These are phyloP conservation scores for Ogataea parapolymorpha DNA, from an alignment of 805 yeast genomes.

Conservation along the genomic window DNA sequence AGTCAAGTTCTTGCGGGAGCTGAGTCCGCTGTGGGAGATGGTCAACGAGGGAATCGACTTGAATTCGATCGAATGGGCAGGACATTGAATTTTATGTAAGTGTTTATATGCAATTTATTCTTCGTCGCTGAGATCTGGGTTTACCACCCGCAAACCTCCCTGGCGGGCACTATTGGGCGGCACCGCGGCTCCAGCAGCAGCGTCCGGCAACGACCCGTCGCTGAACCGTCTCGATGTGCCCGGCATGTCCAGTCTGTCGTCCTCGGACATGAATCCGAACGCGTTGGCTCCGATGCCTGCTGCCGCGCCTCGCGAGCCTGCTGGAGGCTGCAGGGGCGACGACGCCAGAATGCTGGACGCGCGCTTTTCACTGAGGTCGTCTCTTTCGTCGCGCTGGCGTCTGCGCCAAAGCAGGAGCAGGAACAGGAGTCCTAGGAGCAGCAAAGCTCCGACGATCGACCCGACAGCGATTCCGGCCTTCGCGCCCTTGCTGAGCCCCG, in stretches of 20 bases:
- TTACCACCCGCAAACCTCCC: conserved; percentile 33
- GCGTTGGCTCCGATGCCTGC: conserved; percentile 18
- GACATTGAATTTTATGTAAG: conserved; percentile 51
- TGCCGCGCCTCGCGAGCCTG: conserved; percentile 7
- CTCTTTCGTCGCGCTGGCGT: conserved; percentile 17
- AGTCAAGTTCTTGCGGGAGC: conserved; percentile 85
- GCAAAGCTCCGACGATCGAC: conserved; percentile 24
- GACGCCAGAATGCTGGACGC: conserved; percentile 11
- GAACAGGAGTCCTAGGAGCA: conserved; percentile 12
- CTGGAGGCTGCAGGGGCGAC: conserved; percentile 11
- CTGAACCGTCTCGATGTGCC: conserved; percentile 33
- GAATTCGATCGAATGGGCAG: conserved; percentile 95
- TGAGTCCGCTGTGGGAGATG: conserved; percentile 98
- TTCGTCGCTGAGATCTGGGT: conserved; percentile 31
- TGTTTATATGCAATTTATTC: conserved; percentile 12
- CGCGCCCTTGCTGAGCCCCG: conserved; percentile 30
- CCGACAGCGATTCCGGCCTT: conserved; percentile 37
- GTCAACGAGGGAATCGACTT: conserved; percentile 97
- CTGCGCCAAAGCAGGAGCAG: conserved; percentile 26
- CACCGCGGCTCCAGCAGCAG: conserved; percentile 25
- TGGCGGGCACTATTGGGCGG: neutral
- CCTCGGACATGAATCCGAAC: conserved; percentile 24
- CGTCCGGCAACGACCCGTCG: conserved; percentile 35
- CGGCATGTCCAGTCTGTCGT: conserved; percentile 22
- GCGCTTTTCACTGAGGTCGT: conserved; percentile 9